Evolutionary conservation across 306 rosid species (phyloP).

Genomic region (Ormosia semicastrata): DNA sequence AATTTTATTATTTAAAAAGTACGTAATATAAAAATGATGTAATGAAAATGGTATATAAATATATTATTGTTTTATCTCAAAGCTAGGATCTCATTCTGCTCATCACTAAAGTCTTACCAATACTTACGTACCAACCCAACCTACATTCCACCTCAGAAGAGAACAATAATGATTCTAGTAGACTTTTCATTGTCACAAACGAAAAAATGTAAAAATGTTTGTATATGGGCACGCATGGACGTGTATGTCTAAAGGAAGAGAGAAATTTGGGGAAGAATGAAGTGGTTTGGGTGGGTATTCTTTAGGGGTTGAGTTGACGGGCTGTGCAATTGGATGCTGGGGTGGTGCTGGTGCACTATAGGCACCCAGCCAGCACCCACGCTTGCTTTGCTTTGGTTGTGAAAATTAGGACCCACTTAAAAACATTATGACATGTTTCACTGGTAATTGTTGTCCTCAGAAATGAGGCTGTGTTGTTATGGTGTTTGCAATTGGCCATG

Average conservation of each 20-base stretch:
- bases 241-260: not conserved
- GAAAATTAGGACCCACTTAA: constrained; percentile 36
- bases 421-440: constrained; percentile 36
- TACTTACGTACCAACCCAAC: not conserved
- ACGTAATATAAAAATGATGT: too few species aligned
- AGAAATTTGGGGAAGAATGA: constrained; percentile 9
- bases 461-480: not conserved
- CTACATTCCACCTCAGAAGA: not conserved
- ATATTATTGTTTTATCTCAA: too few species aligned
- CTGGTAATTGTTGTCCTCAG: constrained; percentile 20
- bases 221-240: not conserved
- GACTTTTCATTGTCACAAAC: not conserved
- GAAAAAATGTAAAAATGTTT: not conserved
- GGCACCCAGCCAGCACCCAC: constrained; percentile 21
- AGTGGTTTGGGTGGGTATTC: constrained; percentile 24
- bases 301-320: constrained; percentile 37
- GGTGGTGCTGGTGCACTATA: constrained; percentile 39
- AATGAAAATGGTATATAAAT: too few species aligned
- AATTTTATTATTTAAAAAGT: too few species aligned
- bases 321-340: constrained; percentile 36
- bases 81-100: too few species aligned
- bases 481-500: constrained; percentile 24
- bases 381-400: constrained; percentile 7
- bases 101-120: not conserved
- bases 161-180: not conserved